Evolutionary conservation across 805 yeast genomes (phyloP).

Genomic region (Ogataea ramenticola): DNA sequence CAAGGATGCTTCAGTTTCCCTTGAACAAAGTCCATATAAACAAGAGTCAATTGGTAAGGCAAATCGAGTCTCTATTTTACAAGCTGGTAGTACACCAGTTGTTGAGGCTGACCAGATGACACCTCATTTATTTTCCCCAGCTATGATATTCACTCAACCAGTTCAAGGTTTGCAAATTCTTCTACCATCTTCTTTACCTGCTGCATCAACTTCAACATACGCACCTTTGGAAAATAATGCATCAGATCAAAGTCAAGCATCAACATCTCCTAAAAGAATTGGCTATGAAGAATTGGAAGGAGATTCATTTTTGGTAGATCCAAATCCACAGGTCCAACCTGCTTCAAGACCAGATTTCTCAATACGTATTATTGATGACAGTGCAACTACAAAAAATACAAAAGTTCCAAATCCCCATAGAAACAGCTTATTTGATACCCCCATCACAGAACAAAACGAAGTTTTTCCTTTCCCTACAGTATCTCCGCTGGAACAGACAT

Average conservation of each 20-base stretch:
- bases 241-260: neutral
- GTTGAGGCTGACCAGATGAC: conserved; percentile 12
- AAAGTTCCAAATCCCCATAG: neutral
- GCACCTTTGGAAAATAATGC: neutral
- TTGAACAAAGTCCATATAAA: neutral
- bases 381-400: neutral
- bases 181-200: conserved; percentile 2
- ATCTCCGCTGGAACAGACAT: neutral
- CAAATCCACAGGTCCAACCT: conserved; percentile 3
- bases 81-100: neutral
- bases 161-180: conserved; percentile 15
- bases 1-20: conserved; percentile 1
- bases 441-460: neutral
- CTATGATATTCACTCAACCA: conserved; percentile 20
- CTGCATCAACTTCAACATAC: neutral
- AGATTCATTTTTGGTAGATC: conserved; percentile 8
- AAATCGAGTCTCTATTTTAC: no score
- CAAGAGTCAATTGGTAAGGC: neutral
- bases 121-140: conserved; percentile 23
- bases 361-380: neutral
- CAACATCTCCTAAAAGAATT: conserved; percentile 11
- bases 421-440: conserved; percentile 1
- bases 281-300: conserved; percentile 19
- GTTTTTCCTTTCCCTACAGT: neutral
- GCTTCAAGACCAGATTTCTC: neutral